phyloP scores from a whole-genome alignment of 176 grass and related monocot genomes.

The Saccharum spontaneum region DNA sequence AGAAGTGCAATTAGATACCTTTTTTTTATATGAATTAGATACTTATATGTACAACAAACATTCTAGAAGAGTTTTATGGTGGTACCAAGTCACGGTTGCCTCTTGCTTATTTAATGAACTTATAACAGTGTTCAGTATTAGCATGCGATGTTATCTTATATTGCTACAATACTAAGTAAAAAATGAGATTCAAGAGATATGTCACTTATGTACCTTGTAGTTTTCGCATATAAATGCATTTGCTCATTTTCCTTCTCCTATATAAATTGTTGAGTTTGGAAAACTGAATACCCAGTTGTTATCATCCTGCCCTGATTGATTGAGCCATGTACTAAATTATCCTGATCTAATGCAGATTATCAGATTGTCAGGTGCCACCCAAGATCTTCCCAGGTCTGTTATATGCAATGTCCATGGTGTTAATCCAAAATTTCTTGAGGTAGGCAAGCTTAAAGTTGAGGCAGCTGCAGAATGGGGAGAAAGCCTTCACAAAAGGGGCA shows the following conservation, averaged over 20 bases:
- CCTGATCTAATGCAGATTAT: slow-evolving; percentile 56
- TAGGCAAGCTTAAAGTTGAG: slow-evolving; percentile 72
- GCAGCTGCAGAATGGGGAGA: slow-evolving; percentile 72
- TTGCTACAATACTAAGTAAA: neutral
- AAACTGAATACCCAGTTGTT: neutral
- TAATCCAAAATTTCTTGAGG: slow-evolving; percentile 92
- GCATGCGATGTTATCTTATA: neutral
- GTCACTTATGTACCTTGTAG: neutral
- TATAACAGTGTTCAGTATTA: neutral
- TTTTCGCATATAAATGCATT: slow-evolving; percentile 3
- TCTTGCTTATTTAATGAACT: neutral
- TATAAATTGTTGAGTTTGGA: slow-evolving; percentile 11
- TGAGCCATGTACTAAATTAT: neutral
- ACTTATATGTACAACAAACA: neutral
- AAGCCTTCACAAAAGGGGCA: slow-evolving; percentile 70
- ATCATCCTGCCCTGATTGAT: slow-evolving; percentile 13
- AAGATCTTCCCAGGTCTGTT: slow-evolving; percentile 81
- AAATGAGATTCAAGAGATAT: neutral
- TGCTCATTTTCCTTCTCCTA: neutral
- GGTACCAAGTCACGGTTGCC: neutral
- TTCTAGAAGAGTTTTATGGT: neutral
- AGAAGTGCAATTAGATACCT: neutral
- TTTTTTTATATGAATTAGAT: no score
- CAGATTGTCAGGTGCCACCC: slow-evolving; percentile 89
- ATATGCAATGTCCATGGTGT: slow-evolving; percentile 97